phyloP scores from a whole-genome alignment of 2,329 filamentous ascomycete species.

The Beauveria varroae region DNA sequence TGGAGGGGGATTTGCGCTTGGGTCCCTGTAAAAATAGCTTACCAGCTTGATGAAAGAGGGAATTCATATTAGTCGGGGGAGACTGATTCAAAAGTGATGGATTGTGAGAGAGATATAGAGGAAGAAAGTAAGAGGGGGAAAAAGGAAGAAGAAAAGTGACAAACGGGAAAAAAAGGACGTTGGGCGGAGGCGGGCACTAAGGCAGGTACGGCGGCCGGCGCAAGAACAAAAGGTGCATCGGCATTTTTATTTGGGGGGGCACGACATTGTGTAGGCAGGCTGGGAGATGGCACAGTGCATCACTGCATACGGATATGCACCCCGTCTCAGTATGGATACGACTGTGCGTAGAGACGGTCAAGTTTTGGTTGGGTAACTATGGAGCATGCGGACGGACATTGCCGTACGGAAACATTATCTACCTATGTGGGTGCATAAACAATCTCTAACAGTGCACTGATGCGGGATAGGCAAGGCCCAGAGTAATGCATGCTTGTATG shows the following conservation, averaged over 20 bases:
- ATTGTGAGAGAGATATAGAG: neutral
- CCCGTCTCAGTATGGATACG: too few relatives aligned
- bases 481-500: neutral
- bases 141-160: neutral
- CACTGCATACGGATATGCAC: too few relatives aligned
- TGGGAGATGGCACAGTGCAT: too few relatives aligned
- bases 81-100: neutral
- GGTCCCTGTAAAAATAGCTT: neutral
- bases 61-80: too few relatives aligned
- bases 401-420: too few relatives aligned
- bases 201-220: neutral
- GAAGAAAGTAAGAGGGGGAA: neutral
- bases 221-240: neutral
- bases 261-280: too few relatives aligned
- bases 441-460: neutral
- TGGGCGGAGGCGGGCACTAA: neutral
- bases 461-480: neutral
- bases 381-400: too few relatives aligned
- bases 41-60: too few relatives aligned
- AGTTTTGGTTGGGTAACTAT: too few relatives aligned
- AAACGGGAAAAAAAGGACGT: neutral
- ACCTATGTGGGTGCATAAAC: too few relatives aligned
- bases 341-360: too few relatives aligned
- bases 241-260: neutral
- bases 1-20: slow-evolving; percentile 1